Evolutionary conservation across 495 filamentous ascomycete genomes (phyloP), one percentile per base, ranked within the genome.

Genomic region (Talaromyces stipitatus): DNA sequence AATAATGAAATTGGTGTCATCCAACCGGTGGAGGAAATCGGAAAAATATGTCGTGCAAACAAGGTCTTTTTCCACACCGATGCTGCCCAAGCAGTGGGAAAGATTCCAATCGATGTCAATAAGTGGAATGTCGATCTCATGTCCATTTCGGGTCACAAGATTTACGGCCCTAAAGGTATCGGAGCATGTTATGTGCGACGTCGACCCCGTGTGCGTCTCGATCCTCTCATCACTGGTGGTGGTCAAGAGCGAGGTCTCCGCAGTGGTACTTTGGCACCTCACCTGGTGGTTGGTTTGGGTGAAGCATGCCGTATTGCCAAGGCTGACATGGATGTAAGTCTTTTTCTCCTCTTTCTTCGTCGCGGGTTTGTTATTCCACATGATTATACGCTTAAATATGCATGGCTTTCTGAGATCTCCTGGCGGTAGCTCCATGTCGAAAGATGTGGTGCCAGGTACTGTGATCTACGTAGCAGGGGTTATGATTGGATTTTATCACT

Each of bases 21-120:
- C 55, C 94, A 98, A 71, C 95, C 94, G 0, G 66, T 97, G 60
- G 90, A 89, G 62, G 84, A 96, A 73, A 98, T 98, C 66, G 94
- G 94, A 61, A 87, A 87, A 72, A 72, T 98, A 20, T 98, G 94
- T 74, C 85, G 92, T 38, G 80, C 82, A 32, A 95, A 89, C 70
- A 96, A 97, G 77, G 76, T 95, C 50, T 98, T 96, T 78, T 98
- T 97, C 84, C 94, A 98, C 73, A 95, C 91, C n/a, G 94, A 98
- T 71, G 94, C 72, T 26, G 94, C 94, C 5, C 94, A 98, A 75
- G 94, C 95, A 4, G 91, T 96, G 3, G 94, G 94, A 65, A 98
- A 98, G 78, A 96, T 98, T 56, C 91, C 91, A 0, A 76, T 98
- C 27, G 90, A 96, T 67, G 95, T 98, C 56, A 95, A 97, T 71